Evolutionary conservation across 495 filamentous ascomycete genomes (phyloP), one percentile per base, ranked within the genome.

Genomic region (Penicillium argentinense): DNA sequence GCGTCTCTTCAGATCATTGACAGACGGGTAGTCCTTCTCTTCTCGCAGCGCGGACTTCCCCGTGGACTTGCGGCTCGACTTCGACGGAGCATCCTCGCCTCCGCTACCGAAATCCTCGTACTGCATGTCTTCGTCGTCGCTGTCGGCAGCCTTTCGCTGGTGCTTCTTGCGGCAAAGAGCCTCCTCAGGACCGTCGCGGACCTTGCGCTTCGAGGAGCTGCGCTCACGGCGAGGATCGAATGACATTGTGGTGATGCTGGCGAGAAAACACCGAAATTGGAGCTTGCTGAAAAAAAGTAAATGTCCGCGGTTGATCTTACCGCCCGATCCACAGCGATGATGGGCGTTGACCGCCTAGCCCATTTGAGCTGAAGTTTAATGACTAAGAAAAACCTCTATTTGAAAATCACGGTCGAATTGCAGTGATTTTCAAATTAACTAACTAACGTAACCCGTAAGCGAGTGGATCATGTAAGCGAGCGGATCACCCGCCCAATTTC

Each of bases 1-100:
- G 7, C 72, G 66, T 32, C 67, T 72, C 51, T 80, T 80, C 32
- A 81, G 63, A 0, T 73, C 69, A 53, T 79, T 78, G 39, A 80
- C 59, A 23, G 73, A 73, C 30, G 69, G 49, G 48, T 68, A 72
- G 32, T 71, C 62, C 40, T 67, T 57, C 38, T 70, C 59, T 2
- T 54, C 38, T 6, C 53, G 40, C 21, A 57, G 56, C 2, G 48
- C 42, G 18, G 55, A 51, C 34, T 61, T 57, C 16, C 32, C 54
- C 39, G 59, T 63, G 49, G 60, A 57, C 21, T 60, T 64, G 30
- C 44, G 46, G 8, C 41, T 52, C 1, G 52, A 37, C 30, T 59
- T 50, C 33, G 53, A 34, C 26, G 56, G 52, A 30, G n/a, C n/a
- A n/a, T 54, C 36, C 19, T 46, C 41, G 16, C 24, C 47, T 16